These are phyloP conservation scores for Yamadazyma tumulicola DNA, from an alignment of 805 yeast species.

Conservation along the genomic window DNA sequence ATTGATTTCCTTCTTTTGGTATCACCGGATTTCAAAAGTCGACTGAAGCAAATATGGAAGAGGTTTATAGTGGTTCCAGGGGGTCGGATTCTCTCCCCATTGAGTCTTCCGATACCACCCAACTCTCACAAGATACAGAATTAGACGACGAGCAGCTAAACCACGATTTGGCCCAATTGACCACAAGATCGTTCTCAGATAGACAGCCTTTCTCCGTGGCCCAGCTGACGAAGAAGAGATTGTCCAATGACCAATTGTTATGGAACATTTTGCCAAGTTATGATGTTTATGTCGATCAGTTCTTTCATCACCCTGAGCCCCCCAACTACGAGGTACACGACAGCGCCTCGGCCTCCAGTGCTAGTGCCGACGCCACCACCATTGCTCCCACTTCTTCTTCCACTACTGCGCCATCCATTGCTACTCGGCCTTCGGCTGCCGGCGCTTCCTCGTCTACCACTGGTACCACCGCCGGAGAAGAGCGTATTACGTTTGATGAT, in stretches of 20 bases:
- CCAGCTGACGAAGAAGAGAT: constrained; percentile 6
- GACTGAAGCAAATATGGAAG: too few species aligned
- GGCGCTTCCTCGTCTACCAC: not conserved
- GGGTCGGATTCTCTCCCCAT: too few species aligned
- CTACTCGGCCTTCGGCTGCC: not conserved
- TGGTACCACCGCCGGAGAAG: not conserved
- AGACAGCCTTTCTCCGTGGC: constrained; percentile 4
- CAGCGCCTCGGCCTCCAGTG: not conserved
- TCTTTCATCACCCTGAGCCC: constrained; percentile 17
- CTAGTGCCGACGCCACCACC: not conserved
- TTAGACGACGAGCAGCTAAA: too few species aligned
- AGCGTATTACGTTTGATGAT: constrained; percentile 27
- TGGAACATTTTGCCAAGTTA: constrained; percentile 41
- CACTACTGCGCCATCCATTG: not conserved
- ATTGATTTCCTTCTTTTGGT: too few species aligned
- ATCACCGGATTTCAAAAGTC: too few species aligned
- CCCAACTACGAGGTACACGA: constrained; percentile 18
- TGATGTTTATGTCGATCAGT: constrained; percentile 23
- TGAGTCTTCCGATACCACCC: too few species aligned
- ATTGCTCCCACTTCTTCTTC: not conserved
- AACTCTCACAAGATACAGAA: too few species aligned
- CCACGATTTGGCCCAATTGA: too few species aligned
- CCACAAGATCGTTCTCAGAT: constrained; percentile 3
- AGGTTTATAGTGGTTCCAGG: too few species aligned
- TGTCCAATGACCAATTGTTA: constrained; percentile 22